A percentile compares a stretch with the other conserved stretches of the same genome.
Conservation (phyloP, 163 green algal genomes). For the Volvox carteri region DNA sequence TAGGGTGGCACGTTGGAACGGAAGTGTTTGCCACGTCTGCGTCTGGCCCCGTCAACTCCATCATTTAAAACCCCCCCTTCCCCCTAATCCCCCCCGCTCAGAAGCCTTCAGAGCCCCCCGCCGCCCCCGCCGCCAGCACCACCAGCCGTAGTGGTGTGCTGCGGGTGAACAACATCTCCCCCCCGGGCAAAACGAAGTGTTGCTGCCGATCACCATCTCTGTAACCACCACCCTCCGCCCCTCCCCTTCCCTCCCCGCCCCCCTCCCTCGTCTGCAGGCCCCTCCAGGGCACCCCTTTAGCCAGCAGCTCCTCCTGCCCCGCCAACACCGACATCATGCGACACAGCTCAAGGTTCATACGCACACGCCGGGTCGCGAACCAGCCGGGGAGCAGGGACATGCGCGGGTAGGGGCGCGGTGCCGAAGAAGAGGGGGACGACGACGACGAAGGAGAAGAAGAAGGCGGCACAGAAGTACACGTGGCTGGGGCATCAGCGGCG, state of each 20-base stretch:
- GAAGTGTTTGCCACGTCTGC: too few species aligned
- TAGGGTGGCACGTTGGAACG: too few species aligned
- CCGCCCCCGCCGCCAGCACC: background rate
- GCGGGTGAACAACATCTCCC: background rate
- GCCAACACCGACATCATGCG: background rate
- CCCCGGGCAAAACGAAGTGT: background rate
- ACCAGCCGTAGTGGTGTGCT: background rate
- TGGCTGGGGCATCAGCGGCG: too few species aligned
- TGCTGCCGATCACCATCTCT: background rate
- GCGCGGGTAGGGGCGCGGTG: too few species aligned
- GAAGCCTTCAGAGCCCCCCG: background rate
- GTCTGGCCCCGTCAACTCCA: too few species aligned
- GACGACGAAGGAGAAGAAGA: too few species aligned
- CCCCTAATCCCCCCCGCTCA: background rate
- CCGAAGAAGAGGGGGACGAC: too few species aligned
- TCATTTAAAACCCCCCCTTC: too few species aligned
- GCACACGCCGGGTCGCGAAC: background rate
- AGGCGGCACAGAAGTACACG: too few species aligned
- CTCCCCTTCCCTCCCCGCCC: background rate
- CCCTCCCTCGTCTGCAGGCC: background rate
- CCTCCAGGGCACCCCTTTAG: background rate
- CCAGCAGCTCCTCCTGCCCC: background rate
- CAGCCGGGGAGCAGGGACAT: too few species aligned
- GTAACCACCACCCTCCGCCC: background rate
- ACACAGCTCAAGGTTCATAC: slow-evolving; percentile 7